Percentiles rank a stretch among this genome's conserved stretches.
phyloP scores from a whole-genome alignment of 306 rosid genomes.

The Vigna radiata region DNA sequence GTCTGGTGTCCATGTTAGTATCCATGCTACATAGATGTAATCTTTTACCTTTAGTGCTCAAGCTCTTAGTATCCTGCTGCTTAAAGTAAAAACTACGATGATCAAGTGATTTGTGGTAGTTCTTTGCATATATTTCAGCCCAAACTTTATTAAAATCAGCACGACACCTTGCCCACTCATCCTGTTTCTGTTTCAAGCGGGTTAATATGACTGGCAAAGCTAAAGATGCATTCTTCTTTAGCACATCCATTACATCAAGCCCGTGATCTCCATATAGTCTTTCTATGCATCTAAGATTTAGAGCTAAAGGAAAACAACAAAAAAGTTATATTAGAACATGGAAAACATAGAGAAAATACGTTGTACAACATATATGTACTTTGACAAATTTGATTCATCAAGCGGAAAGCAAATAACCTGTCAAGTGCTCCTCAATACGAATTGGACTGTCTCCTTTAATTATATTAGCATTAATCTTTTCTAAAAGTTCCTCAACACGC shows the following conservation, averaged over 20 bases:
- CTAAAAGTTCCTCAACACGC: conserved; percentile 87
- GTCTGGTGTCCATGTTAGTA: too few relatives aligned
- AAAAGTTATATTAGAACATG: conserved; percentile 40
- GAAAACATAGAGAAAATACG: conserved; percentile 36
- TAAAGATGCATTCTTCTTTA: conserved; percentile 80
- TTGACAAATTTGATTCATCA: conserved; percentile 41
- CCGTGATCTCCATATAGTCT: conserved; percentile 98
- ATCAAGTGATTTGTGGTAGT: conserved; percentile 97
- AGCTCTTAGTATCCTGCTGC: conserved; percentile 94
- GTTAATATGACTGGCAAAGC: conserved; percentile 88
- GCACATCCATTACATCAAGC: conserved; percentile 96
- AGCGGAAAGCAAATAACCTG: conserved; percentile 63
- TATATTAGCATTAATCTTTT: conserved; percentile 72
- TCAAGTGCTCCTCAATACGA: conserved; percentile 86
- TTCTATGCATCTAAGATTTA: conserved; percentile 91
- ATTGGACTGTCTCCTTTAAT: conserved; percentile 77
- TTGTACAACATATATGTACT: conserved; percentile 22
- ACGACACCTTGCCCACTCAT: conserved; percentile 95
- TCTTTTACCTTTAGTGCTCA: conserved; percentile 86
- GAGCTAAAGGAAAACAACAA: conserved; percentile 57
- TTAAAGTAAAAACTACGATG: conserved; percentile 99
- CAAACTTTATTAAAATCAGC: conserved; percentile 89
- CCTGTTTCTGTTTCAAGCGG: conserved; percentile 97
- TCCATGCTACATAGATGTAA: background rate
- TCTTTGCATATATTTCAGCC: conserved; percentile 94